Evolutionary conservation across 2,329 filamentous ascomycete species (phyloP), one percentile per base, ranked within the genome.

Genomic region (Curvularia sp.): DNA sequence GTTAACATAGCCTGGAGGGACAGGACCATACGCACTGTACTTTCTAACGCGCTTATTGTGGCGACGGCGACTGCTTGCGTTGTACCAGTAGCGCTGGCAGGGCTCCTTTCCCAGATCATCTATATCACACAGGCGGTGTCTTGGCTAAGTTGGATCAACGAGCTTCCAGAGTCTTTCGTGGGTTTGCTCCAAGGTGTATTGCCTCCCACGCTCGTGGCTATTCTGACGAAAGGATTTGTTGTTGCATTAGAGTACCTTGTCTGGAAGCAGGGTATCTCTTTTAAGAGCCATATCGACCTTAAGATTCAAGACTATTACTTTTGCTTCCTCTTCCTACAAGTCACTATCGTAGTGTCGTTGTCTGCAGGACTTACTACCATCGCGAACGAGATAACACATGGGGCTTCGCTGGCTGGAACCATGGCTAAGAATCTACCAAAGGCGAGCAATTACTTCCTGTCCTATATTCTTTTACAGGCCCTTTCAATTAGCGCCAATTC

Each of bases 361-460:
- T 60, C 57, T 43, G 43, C 53, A 4, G 54, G 57, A 21, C 32
- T 65, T 49, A 65, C 60, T n/a, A 18, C 52, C 13, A 61, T 65
- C 23, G 12, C 32, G 1, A 59, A 65, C 27, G 18, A 61, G 34
- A 48, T 61, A 12, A 21, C 9, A 32, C 5, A 15, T 7, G 32
- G 60, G 55, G 32, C 36, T 39, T 49, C 48, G 27, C 19, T 63
- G 13, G 43, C 55, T 47, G 39, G 8, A 19, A 65, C 60, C 1
- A 46, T 65, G 15, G 63, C 53, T n/a, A 65, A 63, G n/a, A 65
- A 65, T 8, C 45, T 65, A 18, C 60, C 19, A 27, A 65, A 65
- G 56, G 60, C 25, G 49, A 63, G 60, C n/a, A 65, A 65, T 13
- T 65, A 65, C 56, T 65, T 65, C 27, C 4, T 65, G 12, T 65